Evolutionary conservation across 768 basidiomycete species (phyloP), one percentile per base, ranked within the genome.

Genomic region (Lyophyllum atratum): DNA sequence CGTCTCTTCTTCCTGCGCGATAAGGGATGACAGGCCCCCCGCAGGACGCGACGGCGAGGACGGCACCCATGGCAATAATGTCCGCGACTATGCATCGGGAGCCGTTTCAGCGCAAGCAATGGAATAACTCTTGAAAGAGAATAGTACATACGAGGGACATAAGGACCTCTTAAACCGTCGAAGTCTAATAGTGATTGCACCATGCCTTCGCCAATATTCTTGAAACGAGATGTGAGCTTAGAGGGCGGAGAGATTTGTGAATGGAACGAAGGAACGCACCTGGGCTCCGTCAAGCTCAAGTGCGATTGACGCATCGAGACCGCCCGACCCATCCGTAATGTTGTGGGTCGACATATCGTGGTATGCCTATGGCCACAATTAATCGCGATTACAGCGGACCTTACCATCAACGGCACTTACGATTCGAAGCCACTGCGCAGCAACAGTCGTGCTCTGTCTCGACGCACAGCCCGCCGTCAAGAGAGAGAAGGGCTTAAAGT

Each of bases 1-100:
- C 39, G n/a, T n/a, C 39, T 12, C 74, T 54, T 11, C 75, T 67
- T 1, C 75, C 74, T 42, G 65, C 69, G 7, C 68, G 64, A 31
- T 63, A 65, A n/a, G 68, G 69, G 19, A 77, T 65, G 17, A 66
- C 22, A 2, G 74, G 73, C 28, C 74, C 74, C 45, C 67, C 66
- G 55, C 75, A 76, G 14, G 63, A 59, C 7, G 65, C 64, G 7
- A 66, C 56, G 1, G 68, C 70, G 33, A 68, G 56, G 4, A 66
- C 61, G 0, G 66, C 64, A 19, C 65, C 73, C 31, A 75, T 55
- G 3, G 69, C 70, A 42, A 74, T 62, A 28, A 69, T 42, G 55
- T 76, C 74, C 7, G 73, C 65, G 25, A 67, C 70, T 70, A 43
- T 25, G n/a, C 12, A 24, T 24, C 24, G 19, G 6, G 37, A 39